Base-by-base conservation (phyloP, 805 yeast species). In the Debaryomyces tyrocola region DNA sequence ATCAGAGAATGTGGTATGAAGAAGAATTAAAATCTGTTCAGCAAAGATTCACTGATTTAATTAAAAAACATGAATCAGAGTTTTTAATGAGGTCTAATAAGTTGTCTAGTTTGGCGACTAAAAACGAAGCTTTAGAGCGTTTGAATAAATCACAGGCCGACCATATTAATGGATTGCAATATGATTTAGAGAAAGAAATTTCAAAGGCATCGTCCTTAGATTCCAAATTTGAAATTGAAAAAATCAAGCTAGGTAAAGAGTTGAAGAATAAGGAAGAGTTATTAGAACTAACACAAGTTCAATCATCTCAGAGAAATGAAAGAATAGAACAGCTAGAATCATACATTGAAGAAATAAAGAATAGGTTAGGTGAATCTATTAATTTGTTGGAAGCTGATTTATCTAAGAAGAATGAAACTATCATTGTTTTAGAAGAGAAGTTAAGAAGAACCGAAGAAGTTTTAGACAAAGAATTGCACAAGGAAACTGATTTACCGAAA, bases 261-360 rank as follows among this genome's bases (percentile, higher is more conserved):
- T 41, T 67, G 4, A 51, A 79, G 2, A 64, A 80, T 38, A 88
- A 85, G 60, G 84, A 84, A 41, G 80, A 86, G 41, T 63, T 84
- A 33, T 69, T 80, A 4, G 80, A 78, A 37, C 66, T 87, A 14
- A 70, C 84, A 45, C 82, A 83, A 42, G 49, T 67, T 5, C 75
- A 77, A 73, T 74, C 80, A 6, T 70, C 71, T 3, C 85, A 83
- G 43, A 72, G 82, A 17, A 67, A 72, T 38, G 63, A 64, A 2
- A 72, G 91, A 46, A 74, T 86, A 7, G 57, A 61, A 0, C 79
- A 80, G 43, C 65, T 87, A 18, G 89, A 85, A 49, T 51, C 54
- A 0, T 68, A 74, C 35, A 63, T 75, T 15, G 76, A 74, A 12
- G 74, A 67, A 6, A 64, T 76, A 3, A 67, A 73, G 42, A 53